Evolutionary conservation across 177 flowering plant genomes (phyloP).

Genomic region (Vitis hybrid): DNA sequence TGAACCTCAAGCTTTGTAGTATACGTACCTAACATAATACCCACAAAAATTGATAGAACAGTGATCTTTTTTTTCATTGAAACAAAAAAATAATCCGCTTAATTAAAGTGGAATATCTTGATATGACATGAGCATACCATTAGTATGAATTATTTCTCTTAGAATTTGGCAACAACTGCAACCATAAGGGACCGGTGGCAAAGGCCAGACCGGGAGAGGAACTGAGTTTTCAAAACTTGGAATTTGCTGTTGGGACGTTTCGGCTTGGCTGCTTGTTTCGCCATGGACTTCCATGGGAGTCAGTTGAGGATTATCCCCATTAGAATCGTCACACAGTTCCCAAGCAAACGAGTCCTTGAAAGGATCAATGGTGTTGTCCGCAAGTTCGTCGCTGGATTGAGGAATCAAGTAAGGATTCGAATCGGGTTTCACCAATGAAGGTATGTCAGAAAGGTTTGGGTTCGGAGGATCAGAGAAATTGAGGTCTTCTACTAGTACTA

Average conservation of each 20-base stretch:
- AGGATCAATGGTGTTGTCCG: neutral
- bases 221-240: neutral
- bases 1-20: slow-evolving; percentile 55
- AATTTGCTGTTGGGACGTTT: neutral
- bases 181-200: slow-evolving; percentile 17
- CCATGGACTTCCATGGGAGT: neutral
- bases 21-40: slow-evolving; percentile 23
- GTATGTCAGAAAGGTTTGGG: slow-evolving; percentile 7
- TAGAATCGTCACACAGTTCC: neutral
- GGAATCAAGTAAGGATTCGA: neutral
- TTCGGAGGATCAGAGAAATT: neutral
- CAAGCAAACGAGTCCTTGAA: slow-evolving; percentile 11
- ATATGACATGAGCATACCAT: slow-evolving; percentile 28
- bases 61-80: neutral
- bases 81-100: neutral
- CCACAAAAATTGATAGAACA: too few relatives aligned
- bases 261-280: neutral
- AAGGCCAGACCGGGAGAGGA: slow-evolving; percentile 24
- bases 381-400: neutral
- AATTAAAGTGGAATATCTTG: neutral
- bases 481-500: neutral
- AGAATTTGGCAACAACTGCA: slow-evolving; percentile 60
- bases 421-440: too few relatives aligned
- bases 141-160: slow-evolving; percentile 44
- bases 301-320: neutral